These are phyloP conservation scores for Aspergillus asperescens DNA, from an alignment of 495 filamentous ascomycete species.

Conservation along the genomic window DNA sequence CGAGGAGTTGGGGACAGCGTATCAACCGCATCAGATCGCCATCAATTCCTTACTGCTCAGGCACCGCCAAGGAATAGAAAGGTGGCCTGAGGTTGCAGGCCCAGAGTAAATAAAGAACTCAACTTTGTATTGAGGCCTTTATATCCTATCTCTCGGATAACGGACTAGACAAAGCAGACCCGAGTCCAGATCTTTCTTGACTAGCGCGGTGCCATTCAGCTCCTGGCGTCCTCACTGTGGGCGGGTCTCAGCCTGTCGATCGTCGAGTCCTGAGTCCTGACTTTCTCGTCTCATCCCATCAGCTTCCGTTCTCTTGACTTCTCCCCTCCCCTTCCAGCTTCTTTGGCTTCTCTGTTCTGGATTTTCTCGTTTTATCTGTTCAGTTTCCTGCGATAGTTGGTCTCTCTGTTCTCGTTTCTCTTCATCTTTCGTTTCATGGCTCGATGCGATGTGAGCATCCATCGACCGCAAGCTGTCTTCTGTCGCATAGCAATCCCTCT, in stretches of 20 bases:
- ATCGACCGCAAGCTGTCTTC: constrained; percentile 22
- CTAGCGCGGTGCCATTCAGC: constrained; percentile 8
- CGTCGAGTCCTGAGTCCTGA: not conserved
- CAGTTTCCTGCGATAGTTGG: not conserved
- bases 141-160: too few species aligned
- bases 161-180: too few species aligned
- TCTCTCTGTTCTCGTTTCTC: not conserved
- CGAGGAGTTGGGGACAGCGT: too few species aligned
- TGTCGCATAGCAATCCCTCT: constrained; percentile 16
- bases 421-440: constrained; percentile 17
- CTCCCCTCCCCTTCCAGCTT: constrained; percentile 1
- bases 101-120: constrained; percentile 5
- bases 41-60: too few species aligned
- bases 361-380: not conserved
- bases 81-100: constrained; percentile 6
- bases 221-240: constrained; percentile 6
- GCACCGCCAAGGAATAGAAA: constrained; percentile 6
- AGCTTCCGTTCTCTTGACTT: not conserved
- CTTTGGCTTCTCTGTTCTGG: not conserved
- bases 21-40: too few species aligned
- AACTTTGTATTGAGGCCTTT: not conserved
- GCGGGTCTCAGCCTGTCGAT: constrained; percentile 14
- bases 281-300: constrained; percentile 8
- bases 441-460: constrained; percentile 39
- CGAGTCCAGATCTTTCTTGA: constrained; percentile 3